Base-by-base conservation (phyloP, 805 yeast genomes). In the Yarrowia sp. region DNA sequence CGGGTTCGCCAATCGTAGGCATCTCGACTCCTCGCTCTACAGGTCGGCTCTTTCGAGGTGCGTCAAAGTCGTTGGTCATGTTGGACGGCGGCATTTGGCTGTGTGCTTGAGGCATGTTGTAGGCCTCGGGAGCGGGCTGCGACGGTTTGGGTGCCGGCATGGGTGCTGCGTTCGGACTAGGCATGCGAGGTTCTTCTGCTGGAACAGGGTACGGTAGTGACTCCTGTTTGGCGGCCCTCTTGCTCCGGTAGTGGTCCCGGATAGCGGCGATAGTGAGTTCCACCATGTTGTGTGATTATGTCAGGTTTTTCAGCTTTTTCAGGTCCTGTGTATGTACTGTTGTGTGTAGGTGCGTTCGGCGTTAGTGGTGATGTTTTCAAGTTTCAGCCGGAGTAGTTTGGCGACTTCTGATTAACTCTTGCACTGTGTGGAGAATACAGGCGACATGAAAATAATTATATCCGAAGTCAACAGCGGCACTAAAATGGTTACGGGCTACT, bases 111-210 rank as follows among this genome's bases (percentile, higher is more conserved):
- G 28, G 28, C 28, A 22, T 22, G 28, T 22, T 22, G 28, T 22
- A 22, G 28, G 28, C 28, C 35, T 11, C 28, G n/a, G 41, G 55
- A 18, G n/a, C 47, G 9, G 43, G 42, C 43, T 51, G 43, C 10
- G 42, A 47, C n/a, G 61, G 33, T 43, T 58, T 58, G 7, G 64
- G 64, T 1, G 64, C 43, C 15, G 64, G 64, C 35, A 58, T 10
- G 4, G 64, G 64, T 9, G 50, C 51, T 13, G 64, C 64, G 33
- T 58, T 58, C n/a, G 64, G 64, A 10, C 43, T 58, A 8, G 64
- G 64, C 64, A 58, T 58, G 32, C 33, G 42, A 4, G 51, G 14
- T 6, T 32, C 1, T 8, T 44, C 64, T 22, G 36, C 51, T 31
- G 64, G 51, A 33, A 43, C 50, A 11, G 64, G 64, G 18, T 55